Percentiles rank a stretch among this genome's conserved stretches.
Evolutionary conservation across 768 basidiomycete species (phyloP).

Genomic region (Macrolepiota dolichaula): DNA sequence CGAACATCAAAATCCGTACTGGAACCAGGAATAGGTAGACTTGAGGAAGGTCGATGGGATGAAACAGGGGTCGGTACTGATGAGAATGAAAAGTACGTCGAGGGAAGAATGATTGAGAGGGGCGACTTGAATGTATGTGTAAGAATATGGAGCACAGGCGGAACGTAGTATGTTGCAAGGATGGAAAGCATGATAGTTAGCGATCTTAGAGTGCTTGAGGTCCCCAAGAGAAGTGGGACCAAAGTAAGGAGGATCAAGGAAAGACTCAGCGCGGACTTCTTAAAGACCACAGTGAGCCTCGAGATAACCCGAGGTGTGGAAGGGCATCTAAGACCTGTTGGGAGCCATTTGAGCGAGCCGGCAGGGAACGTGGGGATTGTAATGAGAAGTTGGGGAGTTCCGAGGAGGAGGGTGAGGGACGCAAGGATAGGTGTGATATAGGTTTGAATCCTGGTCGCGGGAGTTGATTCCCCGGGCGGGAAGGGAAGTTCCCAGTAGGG

Average conservation of each 20-base stretch:
- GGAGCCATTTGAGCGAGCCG: conserved; percentile 21
- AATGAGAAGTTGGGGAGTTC: conserved; percentile 56
- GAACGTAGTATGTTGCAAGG: conserved; percentile 59
- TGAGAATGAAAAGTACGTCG: conserved; percentile 17
- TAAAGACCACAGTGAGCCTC: conserved; percentile 11
- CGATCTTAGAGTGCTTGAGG: conserved; percentile 15
- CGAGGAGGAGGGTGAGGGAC: conserved; percentile 50
- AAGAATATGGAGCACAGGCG: conserved; percentile 77
- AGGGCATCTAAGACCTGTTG: background rate
- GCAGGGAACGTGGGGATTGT: conserved; percentile 52
- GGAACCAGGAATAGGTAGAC: conserved; percentile 7
- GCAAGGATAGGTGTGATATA: conserved; percentile 39
- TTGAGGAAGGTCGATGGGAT: background rate
- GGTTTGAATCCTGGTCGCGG: conserved; percentile 25
- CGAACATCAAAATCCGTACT: conserved; percentile 16
- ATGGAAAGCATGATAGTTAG: conserved; percentile 49
- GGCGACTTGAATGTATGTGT: conserved; percentile 85
- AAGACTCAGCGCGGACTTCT: conserved; percentile 35
- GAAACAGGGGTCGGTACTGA: background rate
- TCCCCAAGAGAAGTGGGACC: conserved; percentile 27
- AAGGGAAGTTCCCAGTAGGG: conserved; percentile 6
- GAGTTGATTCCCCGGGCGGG: conserved; percentile 9
- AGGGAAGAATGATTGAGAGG: conserved; percentile 74
- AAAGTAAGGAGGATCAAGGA: conserved; percentile 41
- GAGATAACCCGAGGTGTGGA: background rate